A percentile compares a stretch with the other conserved stretches of the same genome.
These are phyloP conservation scores for Epichloe brachyelytri DNA, from an alignment of 2,329 filamentous ascomycete species.

Conservation along the genomic window DNA sequence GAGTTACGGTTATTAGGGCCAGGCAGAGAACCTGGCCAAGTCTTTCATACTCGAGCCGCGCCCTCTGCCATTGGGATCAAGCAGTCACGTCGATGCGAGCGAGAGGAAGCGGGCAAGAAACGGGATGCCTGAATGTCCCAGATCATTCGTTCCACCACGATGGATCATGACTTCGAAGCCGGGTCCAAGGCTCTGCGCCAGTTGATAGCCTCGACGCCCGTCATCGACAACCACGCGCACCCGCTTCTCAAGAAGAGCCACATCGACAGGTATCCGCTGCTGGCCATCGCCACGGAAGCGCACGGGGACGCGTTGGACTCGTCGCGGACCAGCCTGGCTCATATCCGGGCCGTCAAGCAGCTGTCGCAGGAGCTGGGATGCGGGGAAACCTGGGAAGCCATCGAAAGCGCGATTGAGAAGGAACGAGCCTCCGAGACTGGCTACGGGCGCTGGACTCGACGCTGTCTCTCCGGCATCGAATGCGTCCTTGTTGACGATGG, in stretches of 20 bases:
- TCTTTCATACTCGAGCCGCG: too few relatives aligned
- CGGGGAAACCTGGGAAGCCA: slow-evolving; percentile 46
- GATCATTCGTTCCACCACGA: not conserved
- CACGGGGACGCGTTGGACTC: slow-evolving; percentile 52
- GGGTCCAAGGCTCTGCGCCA: slow-evolving; percentile 13
- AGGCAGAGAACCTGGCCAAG: too few relatives aligned
- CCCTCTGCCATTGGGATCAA: too few relatives aligned
- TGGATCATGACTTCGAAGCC: not conserved
- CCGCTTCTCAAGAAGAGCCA: slow-evolving; percentile 46
- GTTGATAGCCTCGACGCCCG: slow-evolving; percentile 41
- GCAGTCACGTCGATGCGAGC: too few relatives aligned
- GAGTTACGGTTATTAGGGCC: too few relatives aligned
- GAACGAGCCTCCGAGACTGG: slow-evolving; percentile 25
- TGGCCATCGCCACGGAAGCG: slow-evolving; percentile 61
- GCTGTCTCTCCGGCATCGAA: slow-evolving; percentile 60
- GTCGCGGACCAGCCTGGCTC: slow-evolving; percentile 48
- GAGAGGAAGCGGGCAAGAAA: too few relatives aligned
- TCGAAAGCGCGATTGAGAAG: slow-evolving; percentile 30
- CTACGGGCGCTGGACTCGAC: slow-evolving; percentile 43
- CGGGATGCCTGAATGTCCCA: too few relatives aligned
- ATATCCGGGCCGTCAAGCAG: slow-evolving; percentile 57
- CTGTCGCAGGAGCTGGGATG: slow-evolving; percentile 53
- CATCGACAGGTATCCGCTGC: slow-evolving; percentile 32
- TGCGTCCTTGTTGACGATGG: slow-evolving; percentile 70
- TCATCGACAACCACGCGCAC: slow-evolving; percentile 64